phyloP scores from a whole-genome alignment of 2,329 filamentous ascomycete genomes.

The Colletotrichum tofieldiae region DNA sequence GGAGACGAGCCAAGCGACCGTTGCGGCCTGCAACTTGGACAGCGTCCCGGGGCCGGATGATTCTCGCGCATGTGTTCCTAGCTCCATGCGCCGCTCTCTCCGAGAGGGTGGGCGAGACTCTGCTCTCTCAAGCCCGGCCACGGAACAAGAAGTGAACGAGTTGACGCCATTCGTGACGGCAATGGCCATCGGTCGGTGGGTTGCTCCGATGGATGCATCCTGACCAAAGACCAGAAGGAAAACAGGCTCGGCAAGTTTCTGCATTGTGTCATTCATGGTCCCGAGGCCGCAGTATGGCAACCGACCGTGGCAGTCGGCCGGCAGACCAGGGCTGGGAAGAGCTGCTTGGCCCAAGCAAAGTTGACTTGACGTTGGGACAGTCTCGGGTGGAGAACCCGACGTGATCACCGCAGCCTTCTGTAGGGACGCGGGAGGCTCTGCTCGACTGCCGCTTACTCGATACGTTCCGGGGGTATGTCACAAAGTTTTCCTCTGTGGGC shows the following conservation, averaged over 20 bases:
- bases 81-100: constrained; percentile 28
- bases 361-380: constrained; percentile 37
- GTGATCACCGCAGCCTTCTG: constrained; percentile 6
- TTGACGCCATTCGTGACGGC: constrained; percentile 2
- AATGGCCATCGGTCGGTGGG: constrained; percentile 10
- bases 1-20: not conserved
- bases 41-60: constrained; percentile 36
- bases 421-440: constrained; percentile 32
- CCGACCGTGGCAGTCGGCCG: not conserved
- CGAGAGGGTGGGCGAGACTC: constrained; percentile 18
- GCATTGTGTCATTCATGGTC: not conserved
- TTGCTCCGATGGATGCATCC: not conserved
- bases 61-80: constrained; percentile 33
- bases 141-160: not conserved
- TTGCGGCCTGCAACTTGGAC: constrained; percentile 11
- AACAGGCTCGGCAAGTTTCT: not conserved
- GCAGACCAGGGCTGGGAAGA: not conserved
- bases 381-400: constrained; percentile 33
- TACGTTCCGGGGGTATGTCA: not conserved
- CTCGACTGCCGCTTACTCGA: constrained; percentile 19
- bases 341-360: not conserved
- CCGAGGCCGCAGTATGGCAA: not conserved
- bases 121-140: constrained; percentile 3
- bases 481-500: not conserved
- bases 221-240: not conserved